phyloP scores from a whole-genome alignment of 768 basidiomycete genomes.

The Trametes meyenii region DNA sequence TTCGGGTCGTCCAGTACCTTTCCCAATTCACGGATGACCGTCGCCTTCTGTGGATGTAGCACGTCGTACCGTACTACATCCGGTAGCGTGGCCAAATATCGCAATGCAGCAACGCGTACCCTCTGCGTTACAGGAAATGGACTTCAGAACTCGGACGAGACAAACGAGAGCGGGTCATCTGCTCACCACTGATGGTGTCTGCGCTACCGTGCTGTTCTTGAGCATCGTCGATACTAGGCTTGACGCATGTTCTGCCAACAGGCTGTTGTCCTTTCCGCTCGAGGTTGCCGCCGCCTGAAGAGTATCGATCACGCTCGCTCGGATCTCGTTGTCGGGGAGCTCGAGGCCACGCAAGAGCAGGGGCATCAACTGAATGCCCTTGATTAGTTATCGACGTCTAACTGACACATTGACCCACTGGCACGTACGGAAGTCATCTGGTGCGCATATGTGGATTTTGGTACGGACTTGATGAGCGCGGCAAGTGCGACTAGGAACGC shows the following conservation, averaged over 20 bases:
- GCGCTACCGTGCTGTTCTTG: conserved; percentile 54
- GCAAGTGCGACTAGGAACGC: conserved; percentile 85
- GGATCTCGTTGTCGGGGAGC: conserved; percentile 71
- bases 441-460: conserved; percentile 70
- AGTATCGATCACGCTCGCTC: conserved; percentile 79
- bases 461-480: conserved; percentile 77
- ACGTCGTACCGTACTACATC: conserved; percentile 77
- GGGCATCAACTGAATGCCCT: conserved; percentile 73
- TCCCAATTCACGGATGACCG: conserved; percentile 73
- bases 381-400: neutral
- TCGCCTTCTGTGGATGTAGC: conserved; percentile 77
- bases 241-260: conserved; percentile 68
- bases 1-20: conserved; percentile 89
- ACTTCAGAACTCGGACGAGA: neutral
- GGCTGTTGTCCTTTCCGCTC: conserved; percentile 39
- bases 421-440: conserved; percentile 60
- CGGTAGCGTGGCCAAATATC: conserved; percentile 75
- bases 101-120: conserved; percentile 75
- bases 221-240: conserved; percentile 75
- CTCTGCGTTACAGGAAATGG: conserved; percentile 46
- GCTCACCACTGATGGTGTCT: conserved; percentile 58
- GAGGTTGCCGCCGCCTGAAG: conserved; percentile 71
- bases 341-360: conserved; percentile 85
- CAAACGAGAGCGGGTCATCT: conserved; percentile 22
- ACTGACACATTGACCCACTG: conserved; percentile 22